These are phyloP conservation scores for Penicillium occitanis DNA, from an alignment of 2,329 filamentous ascomycete genomes.

Conservation along the genomic window DNA sequence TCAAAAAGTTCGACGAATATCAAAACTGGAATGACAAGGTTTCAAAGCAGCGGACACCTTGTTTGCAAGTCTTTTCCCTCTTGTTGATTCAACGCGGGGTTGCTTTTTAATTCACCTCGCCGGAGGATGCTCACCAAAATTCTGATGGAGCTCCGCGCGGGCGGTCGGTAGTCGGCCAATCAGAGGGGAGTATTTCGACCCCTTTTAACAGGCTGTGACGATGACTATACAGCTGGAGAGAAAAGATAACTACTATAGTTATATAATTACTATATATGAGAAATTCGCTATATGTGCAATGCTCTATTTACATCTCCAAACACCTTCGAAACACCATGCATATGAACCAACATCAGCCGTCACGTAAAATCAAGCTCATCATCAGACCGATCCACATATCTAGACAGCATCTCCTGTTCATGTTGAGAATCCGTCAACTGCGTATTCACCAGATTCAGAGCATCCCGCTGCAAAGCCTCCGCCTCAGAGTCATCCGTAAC, in stretches of 20 bases:
- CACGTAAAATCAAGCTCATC: slow-evolving; percentile 37
- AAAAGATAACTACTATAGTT: not conserved
- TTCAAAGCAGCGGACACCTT: not conserved
- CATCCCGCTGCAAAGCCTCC: slow-evolving; percentile 39
- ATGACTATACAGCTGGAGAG: not conserved
- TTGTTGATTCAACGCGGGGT: slow-evolving; percentile 29
- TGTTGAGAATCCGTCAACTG: slow-evolving; percentile 42
- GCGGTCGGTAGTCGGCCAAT: slow-evolving; percentile 38
- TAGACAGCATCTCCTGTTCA: slow-evolving; percentile 41
- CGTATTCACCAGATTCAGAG: slow-evolving; percentile 41
- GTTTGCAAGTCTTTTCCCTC: slow-evolving; percentile 27
- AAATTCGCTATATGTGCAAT: not conserved
- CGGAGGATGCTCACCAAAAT: slow-evolving; percentile 41
- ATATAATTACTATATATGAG: not conserved
- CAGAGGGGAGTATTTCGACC: slow-evolving; percentile 20
- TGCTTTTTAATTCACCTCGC: slow-evolving; percentile 42
- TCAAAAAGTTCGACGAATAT: not conserved
- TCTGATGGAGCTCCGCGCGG: slow-evolving; percentile 41
- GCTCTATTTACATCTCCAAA: not conserved
- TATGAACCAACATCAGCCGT: not conserved
- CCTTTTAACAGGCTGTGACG: not conserved
- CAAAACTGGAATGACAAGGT: too few species aligned
- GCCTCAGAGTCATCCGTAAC: slow-evolving; percentile 42
- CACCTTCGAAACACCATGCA: not conserved
- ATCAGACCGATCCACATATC: slow-evolving; percentile 41